Evolutionary conservation across 768 basidiomycete species (phyloP).

Genomic region (Amanita fuliginea): DNA sequence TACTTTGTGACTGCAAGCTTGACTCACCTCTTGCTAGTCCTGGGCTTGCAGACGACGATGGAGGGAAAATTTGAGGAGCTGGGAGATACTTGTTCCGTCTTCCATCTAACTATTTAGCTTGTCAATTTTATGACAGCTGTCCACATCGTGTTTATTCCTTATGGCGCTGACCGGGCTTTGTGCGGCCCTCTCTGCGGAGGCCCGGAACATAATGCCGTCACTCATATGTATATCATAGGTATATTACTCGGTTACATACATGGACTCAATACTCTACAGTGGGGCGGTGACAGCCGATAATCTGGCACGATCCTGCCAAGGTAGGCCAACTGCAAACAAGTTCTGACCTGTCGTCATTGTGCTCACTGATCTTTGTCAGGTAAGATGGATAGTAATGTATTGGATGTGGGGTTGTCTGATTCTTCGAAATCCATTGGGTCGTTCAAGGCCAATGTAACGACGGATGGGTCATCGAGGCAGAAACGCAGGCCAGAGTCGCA

Average conservation of each 20-base stretch:
- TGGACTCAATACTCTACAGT: not conserved
- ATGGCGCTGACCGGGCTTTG: not conserved
- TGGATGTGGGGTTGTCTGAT: slow-evolving; percentile 1
- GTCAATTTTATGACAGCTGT: not conserved
- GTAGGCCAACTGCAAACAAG: not conserved
- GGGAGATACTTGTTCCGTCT: not conserved
- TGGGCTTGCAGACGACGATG: not conserved
- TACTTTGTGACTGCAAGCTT: not conserved
- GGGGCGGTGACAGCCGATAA: not conserved
- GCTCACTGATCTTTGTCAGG: not conserved
- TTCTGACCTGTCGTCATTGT: not conserved
- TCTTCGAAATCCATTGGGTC: not conserved
- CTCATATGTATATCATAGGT: not conserved
- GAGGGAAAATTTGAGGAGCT: not conserved
- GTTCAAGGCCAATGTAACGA: not conserved
- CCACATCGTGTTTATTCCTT: not conserved
- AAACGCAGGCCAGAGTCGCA: not conserved
- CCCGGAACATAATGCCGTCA: not conserved
- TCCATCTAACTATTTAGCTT: not conserved
- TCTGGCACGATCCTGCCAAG: not conserved
- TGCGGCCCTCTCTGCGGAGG: not conserved
- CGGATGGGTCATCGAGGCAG: not conserved
- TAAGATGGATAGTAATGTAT: not conserved
- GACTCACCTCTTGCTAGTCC: not conserved
- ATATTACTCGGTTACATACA: not conserved